These are phyloP conservation scores for Penicillium hordei DNA, from an alignment of 2,329 filamentous ascomycete species.

Conservation along the genomic window DNA sequence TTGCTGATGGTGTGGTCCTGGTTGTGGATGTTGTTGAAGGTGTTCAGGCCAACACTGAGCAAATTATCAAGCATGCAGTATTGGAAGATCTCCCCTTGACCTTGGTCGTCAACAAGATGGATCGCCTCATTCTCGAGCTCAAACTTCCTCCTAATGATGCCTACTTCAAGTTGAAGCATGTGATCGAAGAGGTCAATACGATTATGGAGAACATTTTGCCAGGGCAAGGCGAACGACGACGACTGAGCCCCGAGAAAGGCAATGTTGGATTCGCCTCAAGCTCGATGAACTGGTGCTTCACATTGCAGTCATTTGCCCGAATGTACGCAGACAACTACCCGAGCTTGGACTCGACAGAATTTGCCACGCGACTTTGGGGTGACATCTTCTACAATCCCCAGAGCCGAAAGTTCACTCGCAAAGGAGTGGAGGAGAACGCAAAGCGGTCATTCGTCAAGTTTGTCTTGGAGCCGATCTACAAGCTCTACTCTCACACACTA, in stretches of 20 bases:
- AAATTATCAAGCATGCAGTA: slow-evolving; percentile 94
- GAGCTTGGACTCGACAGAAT: slow-evolving; percentile 77
- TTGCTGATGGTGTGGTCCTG: slow-evolving; percentile 88
- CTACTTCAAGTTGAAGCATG: slow-evolving; percentile 98
- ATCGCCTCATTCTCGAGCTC: slow-evolving; percentile 87
- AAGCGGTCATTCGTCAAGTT: slow-evolving; percentile 92
- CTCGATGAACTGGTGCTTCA: slow-evolving; percentile 96
- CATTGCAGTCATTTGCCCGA: slow-evolving; percentile 86
- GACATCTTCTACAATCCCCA: slow-evolving; percentile 94
- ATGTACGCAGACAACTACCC: slow-evolving; percentile 93
- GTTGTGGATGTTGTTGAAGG: slow-evolving; percentile 97
- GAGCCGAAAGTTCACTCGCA: slow-evolving; percentile 88
- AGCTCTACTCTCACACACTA: slow-evolving; percentile 92
- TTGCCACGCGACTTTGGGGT: slow-evolving; percentile 85
- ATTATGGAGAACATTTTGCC: slow-evolving; percentile 86
- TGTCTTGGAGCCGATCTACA: slow-evolving; percentile 94
- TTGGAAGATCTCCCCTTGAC: slow-evolving; percentile 86
- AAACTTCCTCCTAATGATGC: slow-evolving; percentile 92
- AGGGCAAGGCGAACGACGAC: slow-evolving; percentile 71
- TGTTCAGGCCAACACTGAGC: slow-evolving; percentile 97
- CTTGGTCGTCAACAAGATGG: slow-evolving; percentile 95
- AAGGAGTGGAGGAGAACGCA: slow-evolving; percentile 74
- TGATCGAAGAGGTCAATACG: slow-evolving; percentile 97
- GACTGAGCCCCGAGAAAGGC: slow-evolving; percentile 91
- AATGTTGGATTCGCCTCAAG: slow-evolving; percentile 97